A percentile compares a stretch with the other conserved stretches of the same genome.
phyloP scores from a whole-genome alignment of 139 green algal species.

The Pedinophyceae sp. region DNA sequence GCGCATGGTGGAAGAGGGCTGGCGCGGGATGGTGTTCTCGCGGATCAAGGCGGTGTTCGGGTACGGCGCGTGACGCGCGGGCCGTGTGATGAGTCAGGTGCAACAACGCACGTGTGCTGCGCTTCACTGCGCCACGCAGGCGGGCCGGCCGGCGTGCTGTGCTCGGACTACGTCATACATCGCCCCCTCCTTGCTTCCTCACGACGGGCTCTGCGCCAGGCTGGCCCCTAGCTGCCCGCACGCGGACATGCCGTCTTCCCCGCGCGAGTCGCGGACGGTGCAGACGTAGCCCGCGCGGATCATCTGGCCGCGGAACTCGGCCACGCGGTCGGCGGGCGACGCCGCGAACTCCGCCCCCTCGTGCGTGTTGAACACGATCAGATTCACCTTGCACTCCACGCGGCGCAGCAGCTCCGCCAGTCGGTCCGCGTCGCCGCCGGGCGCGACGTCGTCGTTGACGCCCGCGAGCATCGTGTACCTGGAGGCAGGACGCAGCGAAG shows the following conservation, averaged over 20 bases:
- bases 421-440: conserved; percentile 46
- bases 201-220: too few species aligned
- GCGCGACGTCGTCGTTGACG: conserved; percentile 86
- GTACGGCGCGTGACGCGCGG: conserved; percentile 56
- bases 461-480: conserved; percentile 17
- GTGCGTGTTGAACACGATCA: conserved; percentile 77
- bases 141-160: too few species aligned
- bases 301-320: conserved; percentile 28
- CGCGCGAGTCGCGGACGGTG: conserved; percentile 49
- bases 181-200: too few species aligned
- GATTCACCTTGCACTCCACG: conserved; percentile 62
- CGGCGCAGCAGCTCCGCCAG: conserved; percentile 25
- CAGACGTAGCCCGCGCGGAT: conserved; percentile 23
- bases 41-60: conserved; percentile 64
- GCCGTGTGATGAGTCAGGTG: too few species aligned
- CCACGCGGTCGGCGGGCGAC: conserved; percentile 21
- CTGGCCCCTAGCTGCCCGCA: conserved; percentile 73
- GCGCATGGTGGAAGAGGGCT: conserved; percentile 42
- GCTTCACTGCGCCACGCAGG: too few species aligned
- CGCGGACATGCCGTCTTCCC: conserved; percentile 68
- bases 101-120: too few species aligned
- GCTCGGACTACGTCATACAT: too few species aligned
- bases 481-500: too few species aligned
- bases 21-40: conserved; percentile 53
- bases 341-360: conserved; percentile 36